Conservation (phyloP, 257 asterid species). For the Prunella vulgaris region DNA sequence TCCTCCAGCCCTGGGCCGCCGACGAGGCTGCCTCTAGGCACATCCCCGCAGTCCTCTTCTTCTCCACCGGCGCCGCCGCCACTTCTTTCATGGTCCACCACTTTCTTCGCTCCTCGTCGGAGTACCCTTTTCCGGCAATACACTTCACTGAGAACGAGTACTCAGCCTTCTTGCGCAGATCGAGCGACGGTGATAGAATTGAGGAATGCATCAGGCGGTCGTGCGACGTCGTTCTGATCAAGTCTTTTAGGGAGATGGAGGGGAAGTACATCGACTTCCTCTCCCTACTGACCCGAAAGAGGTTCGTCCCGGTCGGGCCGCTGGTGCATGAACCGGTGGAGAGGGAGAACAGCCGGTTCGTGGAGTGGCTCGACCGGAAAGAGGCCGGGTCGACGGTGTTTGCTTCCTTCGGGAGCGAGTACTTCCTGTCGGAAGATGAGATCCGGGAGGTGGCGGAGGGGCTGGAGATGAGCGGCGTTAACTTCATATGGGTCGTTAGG, state of each 20-base stretch:
- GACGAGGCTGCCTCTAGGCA: constrained; percentile 28
- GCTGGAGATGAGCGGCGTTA: constrained; percentile 43
- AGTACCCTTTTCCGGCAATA: constrained; percentile 46
- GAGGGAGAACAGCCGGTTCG: constrained; percentile 1
- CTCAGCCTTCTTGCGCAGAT: not conserved
- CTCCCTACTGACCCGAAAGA: constrained; percentile 24
- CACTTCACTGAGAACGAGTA: constrained; percentile 28
- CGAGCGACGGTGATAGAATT: constrained; percentile 16
- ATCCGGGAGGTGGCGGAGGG: constrained; percentile 52
- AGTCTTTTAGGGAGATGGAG: constrained; percentile 45
- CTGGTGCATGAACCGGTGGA: constrained; percentile 30
- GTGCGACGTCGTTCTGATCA: constrained; percentile 36
- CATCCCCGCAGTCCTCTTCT: constrained; percentile 50
- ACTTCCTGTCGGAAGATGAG: constrained; percentile 45
- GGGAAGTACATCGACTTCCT: constrained; percentile 48
- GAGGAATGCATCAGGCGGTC: constrained; percentile 30
- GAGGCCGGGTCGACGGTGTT: constrained; percentile 42
- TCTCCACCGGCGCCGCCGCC: constrained; percentile 38
- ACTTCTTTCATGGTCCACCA: constrained; percentile 20
- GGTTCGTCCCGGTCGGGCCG: constrained; percentile 47
- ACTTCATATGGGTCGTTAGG: constrained; percentile 60
- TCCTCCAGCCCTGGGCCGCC: constrained; percentile 56
- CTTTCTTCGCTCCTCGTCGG: not conserved
- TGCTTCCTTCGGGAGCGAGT: constrained; percentile 61
- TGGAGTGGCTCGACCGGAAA: constrained; percentile 49